Base-by-base conservation (phyloP, 1,284 basidiomycete genomes). In the Tilletia walkeri region DNA sequence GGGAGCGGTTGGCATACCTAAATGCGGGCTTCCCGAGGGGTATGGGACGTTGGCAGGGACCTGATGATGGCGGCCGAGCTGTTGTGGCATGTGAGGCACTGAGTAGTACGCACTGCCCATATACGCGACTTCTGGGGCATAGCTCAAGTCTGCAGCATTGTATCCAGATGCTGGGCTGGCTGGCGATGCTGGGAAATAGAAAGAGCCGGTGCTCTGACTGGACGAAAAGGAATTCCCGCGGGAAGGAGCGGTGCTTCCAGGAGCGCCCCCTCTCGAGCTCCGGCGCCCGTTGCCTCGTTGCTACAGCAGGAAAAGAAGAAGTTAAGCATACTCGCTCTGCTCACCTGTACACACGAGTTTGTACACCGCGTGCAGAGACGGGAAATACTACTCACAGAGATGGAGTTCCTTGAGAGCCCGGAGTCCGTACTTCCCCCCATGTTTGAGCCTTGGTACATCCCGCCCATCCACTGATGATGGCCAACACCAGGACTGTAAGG, bases 51-150 rank as follows among this genome's bases (percentile, higher is more conserved):
- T 41, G 59, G 59, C 36, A 24, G 59, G 34, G 18, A 2, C 30
- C 30, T 63, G 38, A 16, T 63, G 59, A 39, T n/a, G 59, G 30
- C 59, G 36, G 36, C 12, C 12, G 16, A 63, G 4, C 3, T 63
- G 59, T 12, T 24, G 38, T 7, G 30, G 18, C 30, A 63, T 41
- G 59, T 24, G 59, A 14, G 59, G 59, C 30, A 36, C 16, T 2
- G 59, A 63, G 59, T 63, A 63, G 59, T 39, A 63, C 16, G 36
- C 34, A 14, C 36, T 63, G 34, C 59, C 59, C 36, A 63, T 41
- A 16, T 63, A 63, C 2, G 59, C 59, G 14, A 36, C 59, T 2
- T 63, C 59, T 4, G 59, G 59, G 12, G 59, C 56, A 61, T 61
- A 61, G 24, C 24, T 24, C 14, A 61, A 34, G 24, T 61, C 56